Evolutionary conservation across 768 basidiomycete species (phyloP).

Genomic region (Antrodiella citrinella): DNA sequence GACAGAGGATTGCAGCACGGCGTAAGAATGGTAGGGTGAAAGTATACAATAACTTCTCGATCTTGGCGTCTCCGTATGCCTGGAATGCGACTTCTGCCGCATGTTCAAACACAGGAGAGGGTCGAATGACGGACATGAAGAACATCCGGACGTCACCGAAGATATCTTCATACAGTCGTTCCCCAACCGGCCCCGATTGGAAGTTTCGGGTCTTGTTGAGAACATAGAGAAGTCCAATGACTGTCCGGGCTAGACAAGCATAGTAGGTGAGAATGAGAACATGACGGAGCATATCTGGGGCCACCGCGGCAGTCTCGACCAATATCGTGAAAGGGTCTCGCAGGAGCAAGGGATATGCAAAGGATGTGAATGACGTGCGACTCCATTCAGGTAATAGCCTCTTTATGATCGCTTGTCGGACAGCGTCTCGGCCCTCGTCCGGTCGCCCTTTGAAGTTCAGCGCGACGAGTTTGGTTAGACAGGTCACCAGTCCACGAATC

Average conservation of each 20-base stretch:
- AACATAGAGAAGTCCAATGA: slow-evolving; percentile 78
- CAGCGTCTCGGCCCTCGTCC: slow-evolving; percentile 69
- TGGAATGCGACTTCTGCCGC: slow-evolving; percentile 74
- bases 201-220: slow-evolving; percentile 62
- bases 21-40: slow-evolving; percentile 92
- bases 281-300: slow-evolving; percentile 83
- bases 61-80: slow-evolving; percentile 72
- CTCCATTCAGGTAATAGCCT: slow-evolving; percentile 90
- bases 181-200: slow-evolving; percentile 29
- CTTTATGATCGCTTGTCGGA: slow-evolving; percentile 83
- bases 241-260: slow-evolving; percentile 78
- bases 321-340: slow-evolving; percentile 88
- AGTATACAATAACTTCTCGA: slow-evolving; percentile 79
- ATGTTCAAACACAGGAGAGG: slow-evolving; percentile 82
- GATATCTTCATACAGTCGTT: slow-evolving; percentile 55
- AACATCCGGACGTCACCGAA: slow-evolving; percentile 86
- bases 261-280: slow-evolving; percentile 88
- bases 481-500: slow-evolving; percentile 68
- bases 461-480: slow-evolving; percentile 56
- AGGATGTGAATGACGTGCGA: slow-evolving; percentile 71
- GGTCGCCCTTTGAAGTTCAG: slow-evolving; percentile 62
- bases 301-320: slow-evolving; percentile 83
- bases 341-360: slow-evolving; percentile 78
- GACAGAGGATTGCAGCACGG: slow-evolving; percentile 76
- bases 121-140: slow-evolving; percentile 85